Conservation (phyloP, 345 rosid species). For the Pistacia integerrima region DNA sequence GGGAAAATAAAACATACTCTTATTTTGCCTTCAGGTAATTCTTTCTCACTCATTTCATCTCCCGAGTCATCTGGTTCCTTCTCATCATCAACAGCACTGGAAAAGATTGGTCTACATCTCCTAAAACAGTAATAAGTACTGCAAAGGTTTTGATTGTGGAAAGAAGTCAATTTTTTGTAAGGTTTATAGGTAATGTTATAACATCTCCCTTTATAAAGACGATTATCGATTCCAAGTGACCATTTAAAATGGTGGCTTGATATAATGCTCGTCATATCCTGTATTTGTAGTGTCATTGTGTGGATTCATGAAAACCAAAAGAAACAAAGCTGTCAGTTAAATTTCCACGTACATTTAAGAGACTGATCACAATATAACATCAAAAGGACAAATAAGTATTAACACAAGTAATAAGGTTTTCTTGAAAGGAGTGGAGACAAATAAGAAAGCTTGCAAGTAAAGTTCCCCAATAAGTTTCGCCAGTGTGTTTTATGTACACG, state of each 20-base stretch:
- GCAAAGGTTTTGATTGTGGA: slow-evolving; percentile 31
- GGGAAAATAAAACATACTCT: slow-evolving; percentile 8
- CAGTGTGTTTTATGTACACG: not conserved
- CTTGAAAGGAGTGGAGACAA: not conserved
- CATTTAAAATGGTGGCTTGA: slow-evolving; percentile 59
- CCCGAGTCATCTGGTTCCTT: slow-evolving; percentile 40
- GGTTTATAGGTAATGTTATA: slow-evolving; percentile 40
- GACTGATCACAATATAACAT: too few species aligned
- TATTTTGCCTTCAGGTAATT: slow-evolving; percentile 29
- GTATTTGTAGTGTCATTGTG: slow-evolving; percentile 12
- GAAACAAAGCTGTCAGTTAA: too few species aligned
- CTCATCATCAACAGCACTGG: slow-evolving; percentile 53
- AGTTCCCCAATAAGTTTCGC: too few species aligned
- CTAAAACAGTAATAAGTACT: slow-evolving; percentile 21
- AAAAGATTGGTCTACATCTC: slow-evolving; percentile 44
- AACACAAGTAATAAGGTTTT: not conserved
- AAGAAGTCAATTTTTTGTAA: slow-evolving; percentile 31
- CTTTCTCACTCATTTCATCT: slow-evolving; percentile 36
- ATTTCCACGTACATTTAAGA: too few species aligned
- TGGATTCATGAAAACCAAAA: not conserved
- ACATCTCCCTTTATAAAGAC: slow-evolving; percentile 37
- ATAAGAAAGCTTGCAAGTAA: not conserved
- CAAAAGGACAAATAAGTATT: too few species aligned
- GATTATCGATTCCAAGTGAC: slow-evolving; percentile 45
- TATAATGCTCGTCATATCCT: slow-evolving; percentile 64